Evolutionary conservation across 129 eudicot species (phyloP), one percentile per base, ranked within the genome.

Genomic region (Artemisia tridentata): DNA sequence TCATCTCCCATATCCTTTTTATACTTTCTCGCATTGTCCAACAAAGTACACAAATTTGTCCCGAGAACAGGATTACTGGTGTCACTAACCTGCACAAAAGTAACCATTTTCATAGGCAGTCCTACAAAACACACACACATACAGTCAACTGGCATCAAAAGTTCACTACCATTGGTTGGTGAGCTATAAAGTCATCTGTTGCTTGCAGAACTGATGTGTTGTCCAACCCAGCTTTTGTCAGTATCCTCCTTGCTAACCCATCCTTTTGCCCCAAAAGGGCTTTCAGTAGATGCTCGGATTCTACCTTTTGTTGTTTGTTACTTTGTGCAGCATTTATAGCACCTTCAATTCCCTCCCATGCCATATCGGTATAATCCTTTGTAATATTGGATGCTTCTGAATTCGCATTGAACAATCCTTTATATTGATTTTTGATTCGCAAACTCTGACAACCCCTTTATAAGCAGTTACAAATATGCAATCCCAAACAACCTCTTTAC

Each of bases 361-460:
- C 98, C 98, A 89, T 89, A 81, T 92, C 98, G 3, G 98, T 89
- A 67, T 76, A 92, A 65, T 84, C 90, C 38, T 91, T 82, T n/a
- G n/a, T n/a, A n/a, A n/a, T n/a, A n/a, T n/a, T n/a, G n/a, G n/a
- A n/a, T n/a, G n/a, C n/a, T n/a, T n/a, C n/a, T n/a, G n/a, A n/a
- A n/a, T n/a, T n/a, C n/a, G n/a, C n/a, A n/a, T n/a, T n/a, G n/a
- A n/a, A n/a, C n/a, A n/a, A n/a, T n/a, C n/a, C n/a, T n/a, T n/a
- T n/a, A n/a, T n/a, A n/a, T n/a, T n/a, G n/a, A n/a, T n/a, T n/a
- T n/a, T n/a, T n/a, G n/a, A n/a, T n/a, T n/a, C n/a, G n/a, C n/a
- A n/a, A n/a, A n/a, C n/a, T n/a, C n/a, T n/a, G n/a, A n/a, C n/a
- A n/a, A n/a, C n/a, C n/a, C n/a, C n/a, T n/a, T n/a, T n/a, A n/a